Conservation (phyloP, 306 rosid species). For the Dryas octopetala region DNA sequence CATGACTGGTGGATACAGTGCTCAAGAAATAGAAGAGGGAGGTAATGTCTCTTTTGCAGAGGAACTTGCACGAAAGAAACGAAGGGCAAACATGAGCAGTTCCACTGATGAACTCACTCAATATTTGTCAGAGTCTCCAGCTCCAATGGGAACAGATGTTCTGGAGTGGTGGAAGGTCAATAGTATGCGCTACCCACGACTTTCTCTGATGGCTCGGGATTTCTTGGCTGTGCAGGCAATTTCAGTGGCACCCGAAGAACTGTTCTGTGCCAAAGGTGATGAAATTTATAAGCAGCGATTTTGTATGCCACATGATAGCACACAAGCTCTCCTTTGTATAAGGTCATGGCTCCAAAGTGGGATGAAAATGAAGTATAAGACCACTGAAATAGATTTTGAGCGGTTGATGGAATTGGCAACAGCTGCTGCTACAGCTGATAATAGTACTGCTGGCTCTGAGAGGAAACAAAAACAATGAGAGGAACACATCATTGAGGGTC, state of each 20-base stretch:
- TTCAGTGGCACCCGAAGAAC: constrained; percentile 80
- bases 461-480: constrained; percentile 35
- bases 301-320: constrained; percentile 70
- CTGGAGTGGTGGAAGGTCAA: constrained; percentile 98
- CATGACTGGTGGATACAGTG: constrained; percentile 57
- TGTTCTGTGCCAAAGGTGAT: constrained; percentile 80
- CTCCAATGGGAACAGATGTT: constrained; percentile 85
- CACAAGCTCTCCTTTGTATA: constrained; percentile 75
- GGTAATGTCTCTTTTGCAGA: constrained; percentile 87
- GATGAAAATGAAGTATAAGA: constrained; percentile 65
- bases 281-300: constrained; percentile 70
- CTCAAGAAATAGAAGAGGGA: constrained; percentile 72
- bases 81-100: constrained; percentile 66
- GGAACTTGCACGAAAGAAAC: constrained; percentile 94
- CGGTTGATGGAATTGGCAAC: constrained; percentile 54
- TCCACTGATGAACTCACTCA: constrained; percentile 95
- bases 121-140: constrained; percentile 83
- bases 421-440: constrained; percentile 31
- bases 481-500: background rate
- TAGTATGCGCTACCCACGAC: constrained; percentile 76
- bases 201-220: constrained; percentile 92
- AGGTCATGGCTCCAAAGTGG: constrained; percentile 87
- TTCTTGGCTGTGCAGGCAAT: constrained; percentile 90
- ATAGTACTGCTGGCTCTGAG: constrained; percentile 29
- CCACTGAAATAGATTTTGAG: constrained; percentile 51